phyloP scores from a whole-genome alignment of 208 protist genomes.

The Herpetomonas tarakana region DNA sequence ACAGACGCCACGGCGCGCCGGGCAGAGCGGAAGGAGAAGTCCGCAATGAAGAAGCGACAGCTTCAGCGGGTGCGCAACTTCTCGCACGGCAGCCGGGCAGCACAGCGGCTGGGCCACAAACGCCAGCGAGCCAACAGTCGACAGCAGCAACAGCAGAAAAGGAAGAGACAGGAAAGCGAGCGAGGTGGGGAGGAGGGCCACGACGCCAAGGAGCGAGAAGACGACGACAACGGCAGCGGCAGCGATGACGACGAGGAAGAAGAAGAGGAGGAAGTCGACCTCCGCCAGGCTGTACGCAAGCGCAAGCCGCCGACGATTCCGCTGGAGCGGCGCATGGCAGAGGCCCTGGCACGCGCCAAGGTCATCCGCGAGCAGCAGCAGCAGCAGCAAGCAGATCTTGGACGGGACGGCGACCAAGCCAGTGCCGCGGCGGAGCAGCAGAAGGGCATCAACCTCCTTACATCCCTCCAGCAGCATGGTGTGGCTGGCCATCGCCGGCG shows the following conservation, averaged over 20 bases:
- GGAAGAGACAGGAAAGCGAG: slow-evolving; percentile 5
- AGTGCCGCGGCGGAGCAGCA: background rate
- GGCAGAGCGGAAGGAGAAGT: slow-evolving; percentile 41
- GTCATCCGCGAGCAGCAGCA: slow-evolving; percentile 22
- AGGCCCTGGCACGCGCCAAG: slow-evolving; percentile 37
- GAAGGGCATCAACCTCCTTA: slow-evolving; percentile 1
- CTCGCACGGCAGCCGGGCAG: slow-evolving; percentile 1
- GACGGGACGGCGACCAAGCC: background rate
- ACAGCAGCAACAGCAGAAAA: slow-evolving; percentile 1
- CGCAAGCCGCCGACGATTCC: slow-evolving; percentile 55
- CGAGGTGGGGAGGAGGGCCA: slow-evolving; percentile 7
- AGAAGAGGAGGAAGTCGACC: slow-evolving; percentile 12
- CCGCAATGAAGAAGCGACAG: slow-evolving; percentile 20
- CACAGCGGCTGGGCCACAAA: background rate
- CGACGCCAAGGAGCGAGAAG: background rate
- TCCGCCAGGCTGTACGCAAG: slow-evolving; percentile 28
- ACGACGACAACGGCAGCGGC: slow-evolving; percentile 7
- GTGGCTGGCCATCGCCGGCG: background rate
- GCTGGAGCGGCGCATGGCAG: slow-evolving; percentile 32
- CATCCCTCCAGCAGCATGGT: background rate
- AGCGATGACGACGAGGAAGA: slow-evolving; percentile 4
- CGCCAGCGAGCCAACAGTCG: slow-evolving; percentile 1
- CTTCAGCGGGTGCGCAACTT: slow-evolving; percentile 28
- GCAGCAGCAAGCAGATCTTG: slow-evolving; percentile 4
- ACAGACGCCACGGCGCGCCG: slow-evolving; percentile 53